phyloP scores from a whole-genome alignment of 1,139 yeast genomes.

The Scheffersomyces cryptocercus region DNA sequence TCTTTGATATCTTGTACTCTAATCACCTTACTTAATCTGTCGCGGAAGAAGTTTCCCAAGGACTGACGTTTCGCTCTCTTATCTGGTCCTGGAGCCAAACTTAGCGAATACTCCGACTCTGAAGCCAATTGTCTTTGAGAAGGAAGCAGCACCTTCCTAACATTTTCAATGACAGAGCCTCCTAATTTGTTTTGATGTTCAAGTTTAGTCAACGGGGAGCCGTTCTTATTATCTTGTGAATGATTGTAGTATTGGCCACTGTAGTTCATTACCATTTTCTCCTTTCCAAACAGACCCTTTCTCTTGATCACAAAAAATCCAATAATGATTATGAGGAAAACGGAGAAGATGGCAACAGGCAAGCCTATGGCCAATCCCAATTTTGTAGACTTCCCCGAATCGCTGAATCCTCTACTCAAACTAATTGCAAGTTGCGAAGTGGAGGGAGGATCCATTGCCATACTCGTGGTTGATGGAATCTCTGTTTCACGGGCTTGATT shows the following conservation, averaged over 20 bases:
- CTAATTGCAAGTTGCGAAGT: background rate
- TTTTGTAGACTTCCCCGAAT: constrained; percentile 13
- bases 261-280: constrained; percentile 8
- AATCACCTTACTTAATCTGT: constrained; percentile 20
- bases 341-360: constrained; percentile 37
- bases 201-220: background rate
- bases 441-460: background rate
- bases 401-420: background rate
- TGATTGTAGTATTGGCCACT: background rate
- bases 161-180: no score
- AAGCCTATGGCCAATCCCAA: constrained; percentile 46
- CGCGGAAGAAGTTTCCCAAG: constrained; percentile 14
- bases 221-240: background rate
- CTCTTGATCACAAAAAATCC: constrained; percentile 20
- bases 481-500: constrained; percentile 3
- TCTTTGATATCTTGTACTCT: constrained; percentile 8
- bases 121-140: background rate
- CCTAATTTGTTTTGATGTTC: background rate
- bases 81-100: background rate
- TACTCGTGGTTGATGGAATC: constrained; percentile 9
- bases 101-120: background rate
- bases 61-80: constrained; percentile 8
- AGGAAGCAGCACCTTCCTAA: no score
- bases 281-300: constrained; percentile 12
- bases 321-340: constrained; percentile 26